Conservation (phyloP, 2,329 filamentous ascomycete genomes). For the Trichoderma koningii region DNA sequence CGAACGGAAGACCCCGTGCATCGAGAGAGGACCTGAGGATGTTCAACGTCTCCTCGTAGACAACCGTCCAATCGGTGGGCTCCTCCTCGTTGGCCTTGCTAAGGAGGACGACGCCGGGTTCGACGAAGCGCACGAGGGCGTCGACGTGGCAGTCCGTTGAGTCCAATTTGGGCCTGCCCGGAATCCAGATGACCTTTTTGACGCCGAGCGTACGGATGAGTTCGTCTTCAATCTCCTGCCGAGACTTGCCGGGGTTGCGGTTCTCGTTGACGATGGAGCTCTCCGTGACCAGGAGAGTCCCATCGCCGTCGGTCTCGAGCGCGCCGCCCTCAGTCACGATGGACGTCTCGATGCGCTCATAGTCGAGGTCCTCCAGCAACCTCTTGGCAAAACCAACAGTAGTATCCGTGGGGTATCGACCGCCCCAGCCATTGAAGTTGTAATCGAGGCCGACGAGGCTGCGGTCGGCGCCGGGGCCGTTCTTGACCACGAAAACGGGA, state of each 20-base stretch:
- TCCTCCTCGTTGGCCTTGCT: slow-evolving; percentile 30
- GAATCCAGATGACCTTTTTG: slow-evolving; percentile 37
- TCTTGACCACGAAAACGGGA: slow-evolving; percentile 32
- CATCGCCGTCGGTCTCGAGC: slow-evolving; percentile 37
- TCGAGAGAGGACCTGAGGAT: too few relatives aligned
- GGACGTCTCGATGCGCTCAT: slow-evolving; percentile 14
- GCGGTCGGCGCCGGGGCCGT: not conserved
- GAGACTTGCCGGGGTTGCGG: slow-evolving; percentile 33
- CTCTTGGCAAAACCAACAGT: slow-evolving; percentile 26
- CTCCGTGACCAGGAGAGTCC: slow-evolving; percentile 36
- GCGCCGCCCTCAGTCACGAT: slow-evolving; percentile 35
- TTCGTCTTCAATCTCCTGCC: slow-evolving; percentile 31
- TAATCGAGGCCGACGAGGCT: slow-evolving; percentile 31
- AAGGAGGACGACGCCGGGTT: slow-evolving; percentile 33
- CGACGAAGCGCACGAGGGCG: slow-evolving; percentile 35
- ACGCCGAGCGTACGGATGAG: slow-evolving; percentile 33
- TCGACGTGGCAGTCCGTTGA: slow-evolving; percentile 38
- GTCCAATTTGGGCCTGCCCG: slow-evolving; percentile 32
- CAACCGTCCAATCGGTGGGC: slow-evolving; percentile 19
- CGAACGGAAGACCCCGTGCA: too few relatives aligned
- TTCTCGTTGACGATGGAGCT: slow-evolving; percentile 38
- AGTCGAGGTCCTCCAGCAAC: not conserved
- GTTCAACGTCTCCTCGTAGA: slow-evolving; percentile 34
- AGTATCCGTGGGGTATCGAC: slow-evolving; percentile 29
- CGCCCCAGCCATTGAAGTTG: slow-evolving; percentile 39